These are phyloP conservation scores for Mycena belliarum DNA, from an alignment of 768 basidiomycete genomes.

Conservation along the genomic window DNA sequence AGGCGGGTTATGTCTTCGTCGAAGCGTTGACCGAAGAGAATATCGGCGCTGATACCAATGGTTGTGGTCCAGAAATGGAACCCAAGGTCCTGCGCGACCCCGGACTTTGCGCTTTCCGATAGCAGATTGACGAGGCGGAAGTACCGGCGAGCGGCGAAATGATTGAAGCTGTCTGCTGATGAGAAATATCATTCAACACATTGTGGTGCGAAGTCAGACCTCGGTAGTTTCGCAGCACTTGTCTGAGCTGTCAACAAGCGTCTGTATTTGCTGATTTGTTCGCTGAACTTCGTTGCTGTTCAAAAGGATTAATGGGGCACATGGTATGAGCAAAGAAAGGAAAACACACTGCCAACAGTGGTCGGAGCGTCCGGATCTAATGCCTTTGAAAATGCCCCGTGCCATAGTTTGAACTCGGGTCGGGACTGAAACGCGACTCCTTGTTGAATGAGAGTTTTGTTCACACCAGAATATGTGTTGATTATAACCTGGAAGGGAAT, in stretches of 20 bases:
- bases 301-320: neutral
- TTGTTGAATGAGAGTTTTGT: slow-evolving; percentile 16
- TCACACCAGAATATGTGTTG: slow-evolving; percentile 6
- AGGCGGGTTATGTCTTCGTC: slow-evolving; percentile 1
- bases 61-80: slow-evolving; percentile 10
- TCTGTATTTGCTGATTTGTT: slow-evolving; percentile 11
- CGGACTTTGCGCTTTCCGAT: slow-evolving; percentile 8
- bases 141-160: slow-evolving; percentile 8
- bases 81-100: slow-evolving; percentile 8
- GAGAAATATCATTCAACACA: too few relatives aligned
- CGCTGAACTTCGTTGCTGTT: slow-evolving; percentile 9
- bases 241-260: slow-evolving; percentile 6
- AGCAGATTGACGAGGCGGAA: slow-evolving; percentile 3
- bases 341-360: slow-evolving; percentile 11
- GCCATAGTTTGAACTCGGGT: slow-evolving; percentile 12
- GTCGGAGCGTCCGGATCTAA: slow-evolving; percentile 13
- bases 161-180: slow-evolving; percentile 3
- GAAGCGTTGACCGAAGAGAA: slow-evolving; percentile 7
- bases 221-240: slow-evolving; percentile 7
- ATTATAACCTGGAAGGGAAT: slow-evolving; percentile 9
- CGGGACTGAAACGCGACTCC: slow-evolving; percentile 16
- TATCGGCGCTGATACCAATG: slow-evolving; percentile 9
- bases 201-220: neutral
- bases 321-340: neutral
- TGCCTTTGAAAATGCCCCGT: slow-evolving; percentile 8